These are phyloP conservation scores for Annulohypoxylon nitens DNA, from an alignment of 495 filamentous ascomycete genomes.

Conservation along the genomic window DNA sequence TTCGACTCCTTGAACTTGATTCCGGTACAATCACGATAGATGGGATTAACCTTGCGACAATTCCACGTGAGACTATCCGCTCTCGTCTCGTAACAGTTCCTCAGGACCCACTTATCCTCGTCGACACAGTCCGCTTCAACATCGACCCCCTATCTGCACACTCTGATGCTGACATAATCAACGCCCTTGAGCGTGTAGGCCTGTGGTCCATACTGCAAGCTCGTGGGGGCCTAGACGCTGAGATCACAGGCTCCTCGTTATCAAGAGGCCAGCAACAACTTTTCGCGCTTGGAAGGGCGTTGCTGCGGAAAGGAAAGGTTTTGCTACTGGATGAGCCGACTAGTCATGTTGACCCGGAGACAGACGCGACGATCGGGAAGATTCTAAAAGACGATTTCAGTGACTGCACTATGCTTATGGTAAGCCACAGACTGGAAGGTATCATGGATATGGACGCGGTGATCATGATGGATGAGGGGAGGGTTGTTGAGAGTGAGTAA, in stretches of 20 bases:
- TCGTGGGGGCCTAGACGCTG: not conserved
- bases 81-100: not conserved
- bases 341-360: constrained; percentile 2
- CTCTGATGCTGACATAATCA: not conserved
- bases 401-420: not conserved
- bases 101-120: not conserved
- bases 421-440: not conserved
- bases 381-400: not conserved
- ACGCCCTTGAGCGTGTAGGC: not conserved
- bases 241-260: not conserved
- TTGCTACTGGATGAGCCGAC: not conserved
- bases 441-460: not conserved
- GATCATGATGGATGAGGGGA: constrained; percentile 9
- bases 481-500: not conserved
- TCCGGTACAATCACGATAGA: not conserved
- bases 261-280: not conserved
- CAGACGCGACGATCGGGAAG: not conserved
- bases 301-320: not conserved
- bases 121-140: not conserved
- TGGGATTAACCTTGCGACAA: not conserved
- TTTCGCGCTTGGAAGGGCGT: not conserved
- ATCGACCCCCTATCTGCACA: not conserved
- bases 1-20: not conserved
- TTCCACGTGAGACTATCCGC: not conserved
- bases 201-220: not conserved